Base-by-base conservation (phyloP, 1,284 basidiomycete species). In the Cutaneotrichosporon cavernicola region DNA sequence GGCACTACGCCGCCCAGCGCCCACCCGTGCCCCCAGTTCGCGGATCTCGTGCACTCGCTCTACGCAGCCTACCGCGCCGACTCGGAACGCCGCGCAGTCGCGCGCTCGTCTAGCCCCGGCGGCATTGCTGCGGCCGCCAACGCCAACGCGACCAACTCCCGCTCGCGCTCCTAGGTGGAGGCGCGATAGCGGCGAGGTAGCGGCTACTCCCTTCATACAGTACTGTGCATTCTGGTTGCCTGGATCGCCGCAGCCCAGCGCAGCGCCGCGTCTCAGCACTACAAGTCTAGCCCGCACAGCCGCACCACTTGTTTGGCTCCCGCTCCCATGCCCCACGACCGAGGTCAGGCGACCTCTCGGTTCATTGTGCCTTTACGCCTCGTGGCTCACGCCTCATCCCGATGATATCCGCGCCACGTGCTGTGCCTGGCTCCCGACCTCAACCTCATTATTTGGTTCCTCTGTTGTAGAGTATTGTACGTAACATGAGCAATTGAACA, bases 21-120 rank as follows among this genome's bases (percentile, higher is more conserved):
- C 53, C 76, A 78, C 58, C 74, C 75, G 3, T 75, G 72, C 56
- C 76, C 76, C 3, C 75, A 76, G 63, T 63, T 76, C 52, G 72
- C 69, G 56, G 72, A 78, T 63, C 69, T 78, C 36, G 72, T 76
- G 38, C 62, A 70, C 58, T 63, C 63, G 16, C 62, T 78, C 26
- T 72, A 72, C 65, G 73, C 70, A 43, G 71, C 69, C 9, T 68
- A 68, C 62, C 64, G 66, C 49, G 55, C 53, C 16, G 49, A 47
- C 43, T 40, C 36, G 13, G 38, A 53, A 22, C 32, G 34, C 43
- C 56, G 56, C 30, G 43, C 46, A 1, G n/a, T 22, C 21, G 34
- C 55, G 8, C 64, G 56, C 51, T 43, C 47, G 49, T 43, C 49
- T 10, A 46, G 56, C 13, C 63, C 57, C 22, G 47, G 53, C 10